phyloP scores from a whole-genome alignment of 306 rosid species.

The Dryas alaskensis region DNA sequence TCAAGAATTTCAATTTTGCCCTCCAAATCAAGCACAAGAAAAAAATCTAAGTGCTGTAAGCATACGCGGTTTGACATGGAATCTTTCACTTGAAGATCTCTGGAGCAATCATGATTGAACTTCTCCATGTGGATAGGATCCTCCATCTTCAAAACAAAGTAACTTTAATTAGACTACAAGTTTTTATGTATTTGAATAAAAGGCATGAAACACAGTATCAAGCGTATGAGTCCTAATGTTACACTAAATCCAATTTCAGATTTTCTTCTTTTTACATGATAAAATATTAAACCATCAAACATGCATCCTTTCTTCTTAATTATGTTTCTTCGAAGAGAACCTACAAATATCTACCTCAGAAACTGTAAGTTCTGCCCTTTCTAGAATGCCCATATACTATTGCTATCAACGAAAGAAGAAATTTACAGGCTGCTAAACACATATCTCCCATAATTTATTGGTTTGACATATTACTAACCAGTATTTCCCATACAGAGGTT shows the following conservation, averaged over 20 bases:
- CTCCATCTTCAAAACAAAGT: conserved; percentile 60
- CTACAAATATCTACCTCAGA: background rate
- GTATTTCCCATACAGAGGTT: background rate
- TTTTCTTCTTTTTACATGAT: too few relatives aligned
- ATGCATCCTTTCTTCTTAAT: background rate
- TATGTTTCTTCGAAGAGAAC: background rate
- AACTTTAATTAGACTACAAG: conserved; percentile 10
- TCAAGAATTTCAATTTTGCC: conserved; percentile 94
- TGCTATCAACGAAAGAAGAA: too few relatives aligned
- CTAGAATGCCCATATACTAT: background rate
- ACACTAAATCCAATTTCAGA: too few relatives aligned
- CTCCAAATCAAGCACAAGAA: conserved; percentile 97
- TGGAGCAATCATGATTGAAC: conserved; percentile 78
- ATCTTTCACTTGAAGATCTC: conserved; percentile 58
- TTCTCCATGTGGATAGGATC: conserved; percentile 67
- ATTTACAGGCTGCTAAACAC: too few relatives aligned
- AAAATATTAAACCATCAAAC: background rate
- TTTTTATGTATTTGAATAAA: background rate
- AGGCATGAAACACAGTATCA: background rate
- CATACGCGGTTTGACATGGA: conserved; percentile 36
- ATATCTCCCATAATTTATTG: background rate
- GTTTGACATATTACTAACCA: background rate
- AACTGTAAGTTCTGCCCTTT: background rate
- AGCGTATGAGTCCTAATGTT: background rate
- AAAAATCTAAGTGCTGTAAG: conserved; percentile 66